Evolutionary conservation across 768 basidiomycete species (phyloP).

Genomic region (Lanmaoa pseudosensibilis): DNA sequence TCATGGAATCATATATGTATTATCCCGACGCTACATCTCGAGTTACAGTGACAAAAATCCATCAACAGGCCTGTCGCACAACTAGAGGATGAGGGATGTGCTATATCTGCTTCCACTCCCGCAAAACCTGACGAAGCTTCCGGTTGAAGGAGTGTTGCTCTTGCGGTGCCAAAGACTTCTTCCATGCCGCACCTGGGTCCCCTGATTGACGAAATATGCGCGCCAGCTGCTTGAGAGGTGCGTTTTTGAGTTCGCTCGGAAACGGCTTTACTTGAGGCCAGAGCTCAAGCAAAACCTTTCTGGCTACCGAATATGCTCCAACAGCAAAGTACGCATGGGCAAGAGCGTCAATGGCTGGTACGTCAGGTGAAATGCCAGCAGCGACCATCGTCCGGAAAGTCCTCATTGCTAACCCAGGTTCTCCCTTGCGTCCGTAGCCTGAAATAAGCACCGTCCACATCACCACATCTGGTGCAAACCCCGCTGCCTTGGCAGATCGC

Average conservation of each 20-base stretch:
- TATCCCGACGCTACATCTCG: slow-evolving; percentile 1
- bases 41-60: neutral
- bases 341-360: slow-evolving; percentile 69
- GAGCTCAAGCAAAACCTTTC: slow-evolving; percentile 52
- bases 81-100: neutral
- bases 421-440: slow-evolving; percentile 62
- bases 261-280: slow-evolving; percentile 69
- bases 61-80: neutral
- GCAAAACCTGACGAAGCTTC: slow-evolving; percentile 35
- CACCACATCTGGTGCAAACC: slow-evolving; percentile 57
- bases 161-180: slow-evolving; percentile 29
- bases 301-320: slow-evolving; percentile 52
- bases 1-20: slow-evolving; percentile 3
- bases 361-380: slow-evolving; percentile 64
- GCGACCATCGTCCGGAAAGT: slow-evolving; percentile 65
- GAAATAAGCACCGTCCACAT: slow-evolving; percentile 79
- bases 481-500: slow-evolving; percentile 47
- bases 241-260: slow-evolving; percentile 46
- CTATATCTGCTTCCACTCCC: slow-evolving; percentile 24
- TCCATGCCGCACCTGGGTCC: slow-evolving; percentile 12
- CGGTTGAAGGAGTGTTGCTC: slow-evolving; percentile 39
- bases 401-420: slow-evolving; percentile 51
- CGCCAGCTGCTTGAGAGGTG: slow-evolving; percentile 48
- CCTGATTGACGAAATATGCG: slow-evolving; percentile 41
- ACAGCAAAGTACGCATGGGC: slow-evolving; percentile 63